Base-by-base conservation (phyloP, 805 yeast genomes). In the Saturnispora zaruensis region DNA sequence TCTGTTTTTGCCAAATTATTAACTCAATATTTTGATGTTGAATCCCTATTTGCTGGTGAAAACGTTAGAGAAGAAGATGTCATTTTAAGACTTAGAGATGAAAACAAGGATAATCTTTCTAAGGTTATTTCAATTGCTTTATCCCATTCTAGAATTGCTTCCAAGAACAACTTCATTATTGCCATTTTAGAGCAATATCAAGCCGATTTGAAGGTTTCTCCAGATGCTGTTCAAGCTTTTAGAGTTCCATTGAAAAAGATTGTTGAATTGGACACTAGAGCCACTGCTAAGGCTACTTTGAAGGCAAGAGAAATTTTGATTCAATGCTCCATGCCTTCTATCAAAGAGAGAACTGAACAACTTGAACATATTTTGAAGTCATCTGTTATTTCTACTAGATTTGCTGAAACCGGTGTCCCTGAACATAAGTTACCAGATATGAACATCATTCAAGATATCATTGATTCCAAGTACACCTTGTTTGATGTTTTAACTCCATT, bases 291-390 rank as follows among this genome's bases (percentile, higher is more conserved):
- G 74, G 97, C 91, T 46, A 87, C 96, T 25, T 74, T 93, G 63
- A 89, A 87, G 68, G 97, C 98, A 1, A 82, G 98, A 66, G 99
- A 95, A 71, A 85, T 95, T 53, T 78, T 93, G 61, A 93, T 93
- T 61, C 96, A 90, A 74, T 93, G 97, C 66, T 88, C 98, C 28
- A 76, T 93, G 70, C 99, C 99, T 36, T 89, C 98, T 3, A 83
- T 89, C 55, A 82, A 87, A 68, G 99, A 93, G 71, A 82, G 98
- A 73, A 84, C 96, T 30, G 97, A 91, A 67, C 99, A 95, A 73
- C 78, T 93, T 64, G 98, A 95, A 72, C 97, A 91, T 67, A 93
- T 93, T 60, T 77, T 93, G 68, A 82, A 88, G 67, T 81, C 95
- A 8, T 82, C 96, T 34, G 98, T 93, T 45, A 86, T 90, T 59